phyloP scores from a whole-genome alignment of 177 flowering plant species.

The Telopea speciosissima region DNA sequence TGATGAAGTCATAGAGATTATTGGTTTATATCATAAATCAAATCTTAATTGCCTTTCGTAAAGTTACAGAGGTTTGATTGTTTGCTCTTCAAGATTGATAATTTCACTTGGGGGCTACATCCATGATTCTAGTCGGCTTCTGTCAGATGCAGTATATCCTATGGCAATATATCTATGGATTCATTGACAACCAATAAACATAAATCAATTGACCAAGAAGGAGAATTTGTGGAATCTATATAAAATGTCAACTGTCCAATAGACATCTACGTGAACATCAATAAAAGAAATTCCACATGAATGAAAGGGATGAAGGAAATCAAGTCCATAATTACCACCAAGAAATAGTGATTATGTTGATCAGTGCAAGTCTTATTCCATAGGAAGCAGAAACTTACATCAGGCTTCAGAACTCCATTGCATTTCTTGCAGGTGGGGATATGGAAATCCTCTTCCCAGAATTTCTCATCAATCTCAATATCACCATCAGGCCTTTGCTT shows the following conservation, averaged over 20 bases:
- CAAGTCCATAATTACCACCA: neutral
- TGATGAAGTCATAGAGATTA: neutral
- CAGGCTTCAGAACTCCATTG: conserved; percentile 85
- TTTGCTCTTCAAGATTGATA: neutral
- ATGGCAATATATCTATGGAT: neutral
- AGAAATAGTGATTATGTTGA: neutral
- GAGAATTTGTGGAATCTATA: neutral
- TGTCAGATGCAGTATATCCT: neutral
- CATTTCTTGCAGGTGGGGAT: conserved; percentile 85
- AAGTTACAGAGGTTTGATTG: neutral
- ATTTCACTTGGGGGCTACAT: neutral
- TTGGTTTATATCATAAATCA: neutral
- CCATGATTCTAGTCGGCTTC: neutral
- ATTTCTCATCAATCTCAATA: conserved; percentile 93
- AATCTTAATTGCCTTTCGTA: neutral
- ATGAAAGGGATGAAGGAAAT: neutral
- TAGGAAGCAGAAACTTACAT: conserved; percentile 46
- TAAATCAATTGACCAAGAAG: neutral
- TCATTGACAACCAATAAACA: neutral
- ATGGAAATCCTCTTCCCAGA: conserved; percentile 88
- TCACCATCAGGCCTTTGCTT: conserved; percentile 98
- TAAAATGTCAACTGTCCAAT: neutral
- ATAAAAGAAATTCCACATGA: neutral
- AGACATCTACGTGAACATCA: neutral
- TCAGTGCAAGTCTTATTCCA: neutral